Conservation (phyloP, 2,329 filamentous ascomycete species). For the Trichophyton simii region DNA sequence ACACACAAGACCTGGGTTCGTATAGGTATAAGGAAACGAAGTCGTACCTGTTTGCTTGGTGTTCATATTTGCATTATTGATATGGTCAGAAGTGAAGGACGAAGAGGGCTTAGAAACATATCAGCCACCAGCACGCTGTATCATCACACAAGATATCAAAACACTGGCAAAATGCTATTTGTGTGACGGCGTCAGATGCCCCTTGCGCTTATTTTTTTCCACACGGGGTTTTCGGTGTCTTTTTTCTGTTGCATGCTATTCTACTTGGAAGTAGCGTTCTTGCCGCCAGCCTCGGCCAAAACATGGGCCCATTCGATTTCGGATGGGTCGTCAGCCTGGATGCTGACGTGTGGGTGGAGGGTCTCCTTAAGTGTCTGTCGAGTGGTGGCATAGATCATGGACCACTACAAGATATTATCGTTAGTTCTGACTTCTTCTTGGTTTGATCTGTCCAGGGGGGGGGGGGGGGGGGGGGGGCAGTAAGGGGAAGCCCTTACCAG, state of each 20-base stretch:
- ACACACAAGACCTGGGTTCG: not conserved
- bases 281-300: constrained; percentile 29
- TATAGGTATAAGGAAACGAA: not conserved
- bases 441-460: not conserved
- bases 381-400: constrained; percentile 41
- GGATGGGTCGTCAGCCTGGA: constrained; percentile 31
- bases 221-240: too few relatives aligned
- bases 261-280: constrained; percentile 24
- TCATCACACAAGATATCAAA: constrained; percentile 2
- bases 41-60: not conserved
- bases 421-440: constrained; percentile 7
- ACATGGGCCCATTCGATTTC: constrained; percentile 34
- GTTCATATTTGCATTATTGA: constrained; percentile 1
- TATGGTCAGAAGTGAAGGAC: not conserved
- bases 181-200: not conserved
- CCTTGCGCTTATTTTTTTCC: not conserved
- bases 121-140: constrained; percentile 1
- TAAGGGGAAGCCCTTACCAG: constrained; percentile 23
- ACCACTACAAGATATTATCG: constrained; percentile 23
- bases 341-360: constrained; percentile 31
- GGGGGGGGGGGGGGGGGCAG: too few relatives aligned
- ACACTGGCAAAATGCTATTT: constrained; percentile 4
- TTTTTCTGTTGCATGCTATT: not conserved
- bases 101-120: not conserved
- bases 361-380: constrained; percentile 38